These are phyloP conservation scores for Kazachstania martiniae DNA, from an alignment of 805 yeast species.

Conservation along the genomic window DNA sequence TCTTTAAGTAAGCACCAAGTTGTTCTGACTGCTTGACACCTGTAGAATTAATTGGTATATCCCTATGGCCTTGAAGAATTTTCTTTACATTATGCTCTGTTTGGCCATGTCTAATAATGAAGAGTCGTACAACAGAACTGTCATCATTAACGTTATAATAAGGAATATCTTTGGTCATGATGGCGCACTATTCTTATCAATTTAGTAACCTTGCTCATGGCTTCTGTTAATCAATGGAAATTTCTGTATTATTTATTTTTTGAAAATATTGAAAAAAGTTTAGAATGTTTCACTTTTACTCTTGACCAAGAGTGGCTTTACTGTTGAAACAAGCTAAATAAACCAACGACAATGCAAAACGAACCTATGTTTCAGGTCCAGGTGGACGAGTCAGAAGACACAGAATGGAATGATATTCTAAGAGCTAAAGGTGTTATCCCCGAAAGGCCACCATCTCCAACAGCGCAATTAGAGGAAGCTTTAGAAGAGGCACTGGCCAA, in stretches of 20 bases:
- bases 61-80: conserved; percentile 69
- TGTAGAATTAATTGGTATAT: conserved; percentile 49
- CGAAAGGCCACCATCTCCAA: conserved; percentile 79
- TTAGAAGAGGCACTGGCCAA: conserved; percentile 67
- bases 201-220: too few relatives aligned
- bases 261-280: background rate
- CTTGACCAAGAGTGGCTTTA: background rate
- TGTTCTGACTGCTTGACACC: conserved; percentile 52
- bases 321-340: background rate
- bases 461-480: conserved; percentile 78
- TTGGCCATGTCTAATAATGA: conserved; percentile 75
- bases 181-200: background rate
- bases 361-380: conserved; percentile 67
- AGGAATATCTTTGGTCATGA: conserved; percentile 2
- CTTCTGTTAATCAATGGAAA: background rate
- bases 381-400: conserved; percentile 92
- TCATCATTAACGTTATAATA: conserved; percentile 26
- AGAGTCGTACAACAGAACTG: conserved; percentile 35
- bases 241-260: background rate
- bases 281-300: background rate
- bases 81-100: conserved; percentile 61
- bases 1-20: conserved; percentile 35
- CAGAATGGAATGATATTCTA: conserved; percentile 97
- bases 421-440: conserved; percentile 89
- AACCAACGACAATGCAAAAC: conserved; percentile 18